phyloP scores from a whole-genome alignment of 768 basidiomycete genomes.

The Hygrocybe punicea region DNA sequence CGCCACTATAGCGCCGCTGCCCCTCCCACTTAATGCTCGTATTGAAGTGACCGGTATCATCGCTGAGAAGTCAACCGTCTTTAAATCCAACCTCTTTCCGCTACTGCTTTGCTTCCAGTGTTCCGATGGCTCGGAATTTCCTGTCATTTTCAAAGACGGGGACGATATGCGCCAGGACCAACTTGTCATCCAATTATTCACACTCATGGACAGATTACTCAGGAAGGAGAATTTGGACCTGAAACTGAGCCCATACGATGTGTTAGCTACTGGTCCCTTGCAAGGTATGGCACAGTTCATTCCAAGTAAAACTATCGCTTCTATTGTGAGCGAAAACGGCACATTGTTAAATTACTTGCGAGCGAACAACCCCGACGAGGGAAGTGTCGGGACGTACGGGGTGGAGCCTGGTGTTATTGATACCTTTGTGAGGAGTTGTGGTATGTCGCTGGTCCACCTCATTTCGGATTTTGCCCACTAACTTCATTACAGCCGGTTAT shows the following conservation, averaged over 20 bases:
- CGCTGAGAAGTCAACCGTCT: constrained; percentile 89
- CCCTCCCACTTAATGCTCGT: constrained; percentile 88
- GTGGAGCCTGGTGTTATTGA: constrained; percentile 95
- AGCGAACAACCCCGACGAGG: constrained; percentile 86
- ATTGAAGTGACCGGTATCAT: constrained; percentile 82
- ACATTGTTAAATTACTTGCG: constrained; percentile 85
- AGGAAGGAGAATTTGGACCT: constrained; percentile 94
- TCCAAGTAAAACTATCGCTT: constrained; percentile 91
- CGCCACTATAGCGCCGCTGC: constrained; percentile 72
- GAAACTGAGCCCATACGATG: constrained; percentile 86
- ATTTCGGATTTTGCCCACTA: background rate
- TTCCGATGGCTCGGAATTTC: constrained; percentile 79
- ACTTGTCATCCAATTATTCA: constrained; percentile 96
- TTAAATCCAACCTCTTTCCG: constrained; percentile 96
- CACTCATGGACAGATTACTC: constrained; percentile 91
- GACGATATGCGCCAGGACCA: constrained; percentile 99
- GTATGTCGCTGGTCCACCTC: constrained; percentile 45
- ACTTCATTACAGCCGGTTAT: constrained; percentile 70
- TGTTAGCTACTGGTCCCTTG: constrained; percentile 83
- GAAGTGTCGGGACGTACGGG: constrained; percentile 89
- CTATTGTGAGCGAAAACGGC: constrained; percentile 90
- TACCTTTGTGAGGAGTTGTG: constrained; percentile 95
- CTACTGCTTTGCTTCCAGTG: constrained; percentile 88
- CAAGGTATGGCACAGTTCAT: constrained; percentile 98
- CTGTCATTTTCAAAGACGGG: constrained; percentile 97